phyloP scores from a whole-genome alignment of 176 grass and related monocot species.

The Musa acuminata region DNA sequence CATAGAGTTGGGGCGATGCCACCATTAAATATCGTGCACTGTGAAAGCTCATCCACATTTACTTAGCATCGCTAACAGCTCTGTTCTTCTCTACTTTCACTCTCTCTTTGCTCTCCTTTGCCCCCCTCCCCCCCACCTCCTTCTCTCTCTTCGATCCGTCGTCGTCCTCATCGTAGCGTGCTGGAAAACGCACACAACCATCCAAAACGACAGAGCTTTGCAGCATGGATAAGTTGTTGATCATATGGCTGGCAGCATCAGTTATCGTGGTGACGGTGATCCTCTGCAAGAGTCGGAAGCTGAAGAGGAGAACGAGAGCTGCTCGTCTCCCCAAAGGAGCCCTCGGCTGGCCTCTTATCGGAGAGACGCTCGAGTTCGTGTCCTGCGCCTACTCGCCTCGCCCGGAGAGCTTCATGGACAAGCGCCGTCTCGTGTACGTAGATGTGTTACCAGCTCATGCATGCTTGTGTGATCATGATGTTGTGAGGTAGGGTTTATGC shows the following conservation, averaged over 20 bases:
- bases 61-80: background rate
- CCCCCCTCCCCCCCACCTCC: too few species aligned
- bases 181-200: too few species aligned
- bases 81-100: background rate
- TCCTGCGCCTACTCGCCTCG: slow-evolving; percentile 76
- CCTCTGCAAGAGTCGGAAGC: background rate
- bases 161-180: background rate
- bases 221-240: too few species aligned
- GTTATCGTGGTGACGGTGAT: background rate
- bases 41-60: background rate
- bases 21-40: slow-evolving; percentile 9
- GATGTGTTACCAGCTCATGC: background rate
- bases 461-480: background rate
- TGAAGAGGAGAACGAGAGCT: background rate
- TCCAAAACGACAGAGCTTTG: too few species aligned
- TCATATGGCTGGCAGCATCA: too few species aligned
- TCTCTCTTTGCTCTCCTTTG: background rate
- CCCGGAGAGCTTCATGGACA: slow-evolving; percentile 86
- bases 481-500: background rate
- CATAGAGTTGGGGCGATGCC: slow-evolving; percentile 31
- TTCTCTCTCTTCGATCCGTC: background rate
- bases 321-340: slow-evolving; percentile 54
- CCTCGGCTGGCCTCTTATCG: slow-evolving; percentile 81
- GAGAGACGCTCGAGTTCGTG: slow-evolving; percentile 92
- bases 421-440: slow-evolving; percentile 59